Percentiles rank a stretch among this genome's conserved stretches.
phyloP scores from a whole-genome alignment of 192 early-diverging fungal genomes.

The Gigaspora rosea region DNA sequence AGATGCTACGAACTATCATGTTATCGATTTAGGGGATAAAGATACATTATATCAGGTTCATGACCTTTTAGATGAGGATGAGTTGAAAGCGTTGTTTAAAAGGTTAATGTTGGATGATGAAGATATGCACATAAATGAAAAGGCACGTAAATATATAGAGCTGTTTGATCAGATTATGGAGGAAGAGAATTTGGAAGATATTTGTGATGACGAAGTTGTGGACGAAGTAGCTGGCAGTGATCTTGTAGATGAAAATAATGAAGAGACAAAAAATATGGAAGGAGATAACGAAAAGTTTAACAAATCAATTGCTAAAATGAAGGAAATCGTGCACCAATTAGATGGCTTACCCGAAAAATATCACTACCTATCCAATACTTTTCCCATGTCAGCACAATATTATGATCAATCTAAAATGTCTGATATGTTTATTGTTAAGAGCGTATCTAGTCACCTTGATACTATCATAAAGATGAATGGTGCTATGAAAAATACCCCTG shows the following conservation, averaged over 20 bases:
- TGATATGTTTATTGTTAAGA: conserved; percentile 20
- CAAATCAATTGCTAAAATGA: background rate
- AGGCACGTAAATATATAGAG: background rate
- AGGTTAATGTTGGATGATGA: background rate
- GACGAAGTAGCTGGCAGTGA: no score
- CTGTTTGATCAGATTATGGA: conserved; percentile 1
- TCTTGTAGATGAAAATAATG: background rate
- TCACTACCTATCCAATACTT: no score
- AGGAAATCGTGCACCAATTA: background rate
- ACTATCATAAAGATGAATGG: conserved; percentile 1
- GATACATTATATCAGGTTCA: conserved; percentile 8
- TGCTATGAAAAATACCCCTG: background rate
- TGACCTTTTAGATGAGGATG: background rate
- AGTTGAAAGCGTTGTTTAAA: background rate
- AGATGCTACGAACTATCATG: background rate
- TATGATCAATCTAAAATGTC: conserved; percentile 15
- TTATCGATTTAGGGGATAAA: background rate
- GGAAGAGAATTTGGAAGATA: background rate
- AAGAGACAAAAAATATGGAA: background rate
- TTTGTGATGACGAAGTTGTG: no score
- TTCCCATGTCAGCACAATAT: background rate
- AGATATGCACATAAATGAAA: background rate
- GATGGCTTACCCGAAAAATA: background rate
- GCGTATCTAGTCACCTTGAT: conserved; percentile 6
- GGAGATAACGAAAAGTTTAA: background rate